phyloP scores from a whole-genome alignment of 2,329 filamentous ascomycete species.

The Talaromyces sp. region DNA sequence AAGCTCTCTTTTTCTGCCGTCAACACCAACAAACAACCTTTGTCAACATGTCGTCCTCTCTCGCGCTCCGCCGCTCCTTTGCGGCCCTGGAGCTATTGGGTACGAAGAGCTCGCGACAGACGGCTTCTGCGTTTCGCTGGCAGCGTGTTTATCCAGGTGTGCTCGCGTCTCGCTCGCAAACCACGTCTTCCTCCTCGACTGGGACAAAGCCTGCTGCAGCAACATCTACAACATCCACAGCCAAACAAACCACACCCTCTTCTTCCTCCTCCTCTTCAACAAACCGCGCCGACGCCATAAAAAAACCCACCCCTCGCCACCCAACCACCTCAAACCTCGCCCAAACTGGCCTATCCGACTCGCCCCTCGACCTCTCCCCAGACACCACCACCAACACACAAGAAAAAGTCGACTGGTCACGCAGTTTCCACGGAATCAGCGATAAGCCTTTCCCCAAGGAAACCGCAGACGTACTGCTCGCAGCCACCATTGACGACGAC shows the following conservation, averaged over 20 bases:
- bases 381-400: not conserved
- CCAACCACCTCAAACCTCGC: conserved; percentile 33
- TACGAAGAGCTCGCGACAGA: not conserved
- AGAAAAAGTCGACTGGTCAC: conserved; percentile 70
- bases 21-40: not conserved
- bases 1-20: not conserved
- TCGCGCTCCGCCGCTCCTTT: conserved; percentile 11
- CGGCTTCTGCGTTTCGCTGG: not conserved
- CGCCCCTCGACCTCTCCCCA: conserved; percentile 27
- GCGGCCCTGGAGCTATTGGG: conserved; percentile 10
- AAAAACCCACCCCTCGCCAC: conserved; percentile 21
- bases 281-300: conserved; percentile 16
- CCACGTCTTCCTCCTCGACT: conserved; percentile 8
- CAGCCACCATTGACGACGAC: conserved; percentile 65
- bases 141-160: not conserved
- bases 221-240: not conserved
- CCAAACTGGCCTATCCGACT: conserved; percentile 34
- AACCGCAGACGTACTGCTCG: conserved; percentile 63
- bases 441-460: conserved; percentile 66
- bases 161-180: not conserved
- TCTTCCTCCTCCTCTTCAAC: conserved; percentile 15
- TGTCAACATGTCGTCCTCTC: conserved; percentile 11
- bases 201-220: not conserved
- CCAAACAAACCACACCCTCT: not conserved
- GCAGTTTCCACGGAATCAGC: conserved; percentile 76